Evolutionary conservation across 805 yeast species (phyloP).

Genomic region (Saturnispora silvae): DNA sequence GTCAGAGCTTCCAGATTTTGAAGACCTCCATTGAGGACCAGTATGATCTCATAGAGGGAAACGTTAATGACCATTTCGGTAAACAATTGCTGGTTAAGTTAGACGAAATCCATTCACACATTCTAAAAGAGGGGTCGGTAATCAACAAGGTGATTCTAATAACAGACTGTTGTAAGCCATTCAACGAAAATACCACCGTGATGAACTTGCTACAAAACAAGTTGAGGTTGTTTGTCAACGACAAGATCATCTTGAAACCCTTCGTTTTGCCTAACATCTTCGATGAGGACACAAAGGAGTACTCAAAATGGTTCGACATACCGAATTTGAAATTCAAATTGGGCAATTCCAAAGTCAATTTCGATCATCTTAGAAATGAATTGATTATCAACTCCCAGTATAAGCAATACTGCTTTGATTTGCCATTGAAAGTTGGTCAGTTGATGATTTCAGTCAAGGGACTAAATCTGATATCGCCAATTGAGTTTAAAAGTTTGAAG

Average conservation of each 20-base stretch:
- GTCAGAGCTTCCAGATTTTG: conserved; percentile 44
- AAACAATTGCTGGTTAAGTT: conserved; percentile 35
- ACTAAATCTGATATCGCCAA: conserved; percentile 40
- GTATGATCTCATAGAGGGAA: conserved; percentile 2
- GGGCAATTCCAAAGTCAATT: too few relatives aligned
- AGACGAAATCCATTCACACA: conserved; percentile 19
- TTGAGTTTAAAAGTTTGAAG: conserved; percentile 16
- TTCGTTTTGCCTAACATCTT: conserved; percentile 34
- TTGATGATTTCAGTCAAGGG: too few relatives aligned
- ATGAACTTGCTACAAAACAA: conserved; percentile 43
- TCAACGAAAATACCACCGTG: conserved; percentile 29
- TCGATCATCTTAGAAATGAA: too few relatives aligned
- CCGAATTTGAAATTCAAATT: too few relatives aligned
- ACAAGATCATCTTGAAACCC: conserved; percentile 47
- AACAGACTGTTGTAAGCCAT: conserved; percentile 69
- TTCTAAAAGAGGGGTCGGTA: background rate
- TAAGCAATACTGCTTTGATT: too few relatives aligned
- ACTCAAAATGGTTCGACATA: conserved; percentile 7
- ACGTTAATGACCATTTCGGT: conserved; percentile 18
- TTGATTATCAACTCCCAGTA: too few relatives aligned
- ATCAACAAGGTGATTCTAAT: conserved; percentile 54
- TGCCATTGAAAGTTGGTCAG: too few relatives aligned
- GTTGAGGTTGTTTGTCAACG: conserved; percentile 49
- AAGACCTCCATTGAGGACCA: conserved; percentile 37
- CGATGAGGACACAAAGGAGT: conserved; percentile 8